phyloP scores from a whole-genome alignment of 352 stramenopile species.

The Phytophthora podocarpi region DNA sequence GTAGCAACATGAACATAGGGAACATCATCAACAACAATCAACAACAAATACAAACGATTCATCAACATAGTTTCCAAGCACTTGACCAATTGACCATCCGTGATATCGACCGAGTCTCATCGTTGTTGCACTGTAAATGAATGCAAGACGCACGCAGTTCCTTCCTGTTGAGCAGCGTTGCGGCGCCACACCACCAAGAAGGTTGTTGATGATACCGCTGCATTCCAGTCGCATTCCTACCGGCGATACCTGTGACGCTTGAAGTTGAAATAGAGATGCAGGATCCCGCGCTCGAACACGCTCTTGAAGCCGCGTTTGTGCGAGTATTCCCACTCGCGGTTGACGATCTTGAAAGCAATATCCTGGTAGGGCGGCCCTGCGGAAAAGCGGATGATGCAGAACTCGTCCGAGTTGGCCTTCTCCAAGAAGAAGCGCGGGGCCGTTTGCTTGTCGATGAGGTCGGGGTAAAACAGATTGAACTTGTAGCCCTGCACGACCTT shows the following conservation, averaged over 20 bases:
- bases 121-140: no score
- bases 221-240: constrained; percentile 46
- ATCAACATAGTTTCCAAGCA: no score
- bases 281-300: constrained; percentile 98
- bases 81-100: no score
- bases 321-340: constrained; percentile 98
- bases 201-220: not conserved
- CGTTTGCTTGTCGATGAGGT: constrained; percentile 97
- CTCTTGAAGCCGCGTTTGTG: constrained; percentile 98
- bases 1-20: constrained; percentile 37
- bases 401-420: constrained; percentile 90
- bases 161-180: not conserved
- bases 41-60: constrained; percentile 29
- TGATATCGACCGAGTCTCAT: no score
- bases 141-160: no score
- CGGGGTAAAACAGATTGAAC: constrained; percentile 99
- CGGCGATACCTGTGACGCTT: constrained; percentile 97
- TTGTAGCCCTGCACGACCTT: constrained; percentile 99
- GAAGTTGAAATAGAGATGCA: constrained; percentile 99
- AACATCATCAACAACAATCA: constrained; percentile 23
- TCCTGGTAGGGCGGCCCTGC: constrained; percentile 99
- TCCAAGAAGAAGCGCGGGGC: constrained; percentile 97
- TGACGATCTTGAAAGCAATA: constrained; percentile 99
- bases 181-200: not conserved
- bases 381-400: constrained; percentile 98